phyloP scores from a whole-genome alignment of 768 basidiomycete species.

The Pleurotus giganteus region DNA sequence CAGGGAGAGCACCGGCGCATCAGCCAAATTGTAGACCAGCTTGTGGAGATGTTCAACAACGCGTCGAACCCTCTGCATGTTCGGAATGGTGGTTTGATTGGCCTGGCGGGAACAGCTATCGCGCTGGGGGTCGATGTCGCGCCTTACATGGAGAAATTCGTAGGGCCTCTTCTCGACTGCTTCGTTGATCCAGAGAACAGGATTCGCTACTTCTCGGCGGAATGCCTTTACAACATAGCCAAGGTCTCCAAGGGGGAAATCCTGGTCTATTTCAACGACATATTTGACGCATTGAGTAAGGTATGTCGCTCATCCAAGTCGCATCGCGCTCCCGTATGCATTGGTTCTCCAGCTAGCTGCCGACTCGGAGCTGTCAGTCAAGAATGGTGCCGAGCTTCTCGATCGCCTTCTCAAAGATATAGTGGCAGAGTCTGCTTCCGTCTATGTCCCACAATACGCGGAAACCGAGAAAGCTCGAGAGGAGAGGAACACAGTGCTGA shows the following conservation, averaged over 20 bases:
- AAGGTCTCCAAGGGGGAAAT: constrained; percentile 98
- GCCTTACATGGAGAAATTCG: constrained; percentile 91
- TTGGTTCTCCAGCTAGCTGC: constrained; percentile 73
- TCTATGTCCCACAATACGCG: constrained; percentile 86
- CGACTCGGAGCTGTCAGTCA: constrained; percentile 93
- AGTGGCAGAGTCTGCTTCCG: constrained; percentile 93
- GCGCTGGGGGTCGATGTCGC: constrained; percentile 92
- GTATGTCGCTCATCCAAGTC: constrained; percentile 40
- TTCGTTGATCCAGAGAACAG: constrained; percentile 94
- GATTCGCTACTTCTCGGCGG: constrained; percentile 96
- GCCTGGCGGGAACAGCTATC: constrained; percentile 95
- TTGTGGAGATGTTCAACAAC: constrained; percentile 92
- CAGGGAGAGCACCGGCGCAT: constrained; percentile 82
- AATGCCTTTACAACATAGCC: constrained; percentile 97
- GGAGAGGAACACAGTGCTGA: constrained; percentile 61
- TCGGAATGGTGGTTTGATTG: constrained; percentile 93
- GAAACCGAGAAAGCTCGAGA: constrained; percentile 73
- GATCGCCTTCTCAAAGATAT: constrained; percentile 98
- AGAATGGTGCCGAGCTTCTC: constrained; percentile 96
- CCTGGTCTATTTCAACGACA: constrained; percentile 95
- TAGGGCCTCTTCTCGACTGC: constrained; percentile 84
- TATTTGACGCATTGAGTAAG: constrained; percentile 97
- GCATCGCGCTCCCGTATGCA: constrained; percentile 5
- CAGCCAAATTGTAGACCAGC: constrained; percentile 85
- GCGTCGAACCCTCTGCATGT: constrained; percentile 81